A percentile compares a stretch with the other conserved stretches of the same genome.
Conservation (phyloP, 2,329 filamentous ascomycete genomes). For the Colletotrichum sp. region DNA sequence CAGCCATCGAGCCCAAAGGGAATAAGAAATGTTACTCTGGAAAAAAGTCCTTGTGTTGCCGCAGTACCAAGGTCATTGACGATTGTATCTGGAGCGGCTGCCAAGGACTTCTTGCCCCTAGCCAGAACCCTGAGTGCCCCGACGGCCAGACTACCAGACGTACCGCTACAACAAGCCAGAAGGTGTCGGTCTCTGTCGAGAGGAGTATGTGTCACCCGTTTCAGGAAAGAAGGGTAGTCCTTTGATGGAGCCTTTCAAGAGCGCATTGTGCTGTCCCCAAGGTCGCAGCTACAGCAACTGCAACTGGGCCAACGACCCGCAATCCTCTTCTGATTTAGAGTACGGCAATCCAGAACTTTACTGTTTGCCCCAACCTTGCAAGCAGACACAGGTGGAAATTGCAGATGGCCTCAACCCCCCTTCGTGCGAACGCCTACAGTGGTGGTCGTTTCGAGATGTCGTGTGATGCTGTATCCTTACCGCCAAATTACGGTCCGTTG, state of each 20-base stretch:
- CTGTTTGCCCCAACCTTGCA: background rate
- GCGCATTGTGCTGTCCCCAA: conserved; percentile 18
- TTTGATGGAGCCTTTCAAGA: conserved; percentile 17
- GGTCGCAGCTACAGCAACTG: conserved; percentile 1
- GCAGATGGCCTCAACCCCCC: conserved; percentile 5
- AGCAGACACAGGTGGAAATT: conserved; percentile 1
- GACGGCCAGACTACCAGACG: background rate
- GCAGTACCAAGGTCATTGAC: conserved; percentile 23
- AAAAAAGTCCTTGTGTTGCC: conserved; percentile 23
- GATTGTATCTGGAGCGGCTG: conserved; percentile 28
- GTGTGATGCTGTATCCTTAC: background rate
- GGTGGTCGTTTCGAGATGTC: background rate
- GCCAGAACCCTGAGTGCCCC: background rate
- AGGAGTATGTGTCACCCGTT: background rate
- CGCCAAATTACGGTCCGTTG: background rate
- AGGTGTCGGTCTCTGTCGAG: background rate
- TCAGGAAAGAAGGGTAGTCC: background rate
- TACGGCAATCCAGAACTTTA: background rate
- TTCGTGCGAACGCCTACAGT: conserved; percentile 4
- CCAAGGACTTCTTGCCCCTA: conserved; percentile 6
- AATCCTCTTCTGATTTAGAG: background rate
- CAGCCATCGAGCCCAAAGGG: conserved; percentile 14
- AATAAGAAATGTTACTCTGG: conserved; percentile 13
- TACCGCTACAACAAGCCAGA: background rate
- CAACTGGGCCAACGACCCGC: conserved; percentile 14